Evolutionary conservation across 2,329 filamentous ascomycete genomes (phyloP), one percentile per base, ranked within the genome.

Genomic region (Leptoxyphium fumago): DNA sequence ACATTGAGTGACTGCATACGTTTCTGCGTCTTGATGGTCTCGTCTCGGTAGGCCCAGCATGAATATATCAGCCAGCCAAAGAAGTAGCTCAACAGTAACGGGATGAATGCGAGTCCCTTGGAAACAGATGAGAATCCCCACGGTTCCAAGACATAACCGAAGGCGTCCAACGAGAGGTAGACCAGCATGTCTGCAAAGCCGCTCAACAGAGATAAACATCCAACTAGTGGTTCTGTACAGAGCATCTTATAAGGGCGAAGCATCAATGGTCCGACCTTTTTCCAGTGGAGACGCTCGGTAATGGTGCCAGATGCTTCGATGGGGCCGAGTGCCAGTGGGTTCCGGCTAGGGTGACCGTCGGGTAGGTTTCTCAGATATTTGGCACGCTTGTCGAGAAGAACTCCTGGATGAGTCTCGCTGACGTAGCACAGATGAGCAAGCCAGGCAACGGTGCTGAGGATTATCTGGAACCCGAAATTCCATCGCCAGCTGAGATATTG

Each of bases 381-480:
- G 21, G 85, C 85, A 44, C 86, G 82, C 1, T 68, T 68, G 63
- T 88, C 80, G 68, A 91, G 77, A 64, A 89, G 69, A 48, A 87
- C 74, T 4, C 80, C 85, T 1, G 77, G 74, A 43, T 84, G 73
- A 0, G 85, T 91, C 61, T 91, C 85, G 1, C 84, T 84, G 2
- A 89, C 83, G 46, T 82, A 56, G 32, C 13, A 13, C 38, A 54
- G 40, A 17, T 59, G 55, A 4, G 83, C 55, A 4, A 74, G 14
- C 56, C 88, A 83, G 2, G 85, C 75, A 29, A 75, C 70, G 8
- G 64, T 80, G 14, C 84, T 84, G 43, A 89, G 78, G 52, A 88
- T 86, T 49, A 89, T 73, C 61, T 88, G 83, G 47, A 89, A 82
- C 84, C 85, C 91, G 59, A 89, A 87, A 44, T 72, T 77, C 81